Evolutionary conservation across 2,329 filamentous ascomycete species (phyloP).

Genomic region (Zymoseptoria passerinii): DNA sequence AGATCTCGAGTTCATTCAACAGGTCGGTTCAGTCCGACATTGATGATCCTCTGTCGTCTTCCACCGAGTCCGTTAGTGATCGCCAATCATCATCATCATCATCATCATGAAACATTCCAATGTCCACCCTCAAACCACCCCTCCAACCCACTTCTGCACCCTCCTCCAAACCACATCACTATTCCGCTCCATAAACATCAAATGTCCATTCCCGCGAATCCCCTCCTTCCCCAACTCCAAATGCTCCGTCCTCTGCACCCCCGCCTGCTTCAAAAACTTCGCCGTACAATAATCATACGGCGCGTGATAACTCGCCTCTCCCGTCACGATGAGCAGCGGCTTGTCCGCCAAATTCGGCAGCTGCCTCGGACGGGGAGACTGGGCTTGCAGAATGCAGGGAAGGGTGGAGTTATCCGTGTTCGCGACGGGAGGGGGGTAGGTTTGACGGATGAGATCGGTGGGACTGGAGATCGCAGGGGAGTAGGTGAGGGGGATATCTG

Average conservation of each 20-base stretch:
- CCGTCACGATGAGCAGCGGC: conserved; percentile 44
- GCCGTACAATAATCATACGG: conserved; percentile 50
- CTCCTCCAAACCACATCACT: neutral
- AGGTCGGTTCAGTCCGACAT: no score
- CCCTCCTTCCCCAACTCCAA: conserved; percentile 38
- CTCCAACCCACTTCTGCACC: neutral
- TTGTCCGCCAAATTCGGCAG: conserved; percentile 43
- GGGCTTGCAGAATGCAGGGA: conserved; percentile 33
- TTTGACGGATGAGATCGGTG: conserved; percentile 16
- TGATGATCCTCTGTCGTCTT: no score
- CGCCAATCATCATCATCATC: no score
- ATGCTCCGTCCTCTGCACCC: conserved; percentile 36
- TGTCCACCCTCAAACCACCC: neutral
- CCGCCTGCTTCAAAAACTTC: conserved; percentile 46
- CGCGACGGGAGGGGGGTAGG: conserved; percentile 17
- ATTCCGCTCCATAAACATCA: conserved; percentile 49
- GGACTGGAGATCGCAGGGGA: conserved; percentile 25
- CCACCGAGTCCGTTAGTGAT: no score
- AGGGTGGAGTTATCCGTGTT: conserved; percentile 23
- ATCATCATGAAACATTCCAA: no score
- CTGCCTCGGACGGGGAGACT: conserved; percentile 35
- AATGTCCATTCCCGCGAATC: conserved; percentile 48
- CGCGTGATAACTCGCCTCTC: conserved; percentile 47
- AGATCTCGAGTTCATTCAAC: no score
- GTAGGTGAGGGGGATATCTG: conserved; percentile 28